phyloP scores from a whole-genome alignment of 2,329 filamentous ascomycete species.

The Epichloe uncinata region DNA sequence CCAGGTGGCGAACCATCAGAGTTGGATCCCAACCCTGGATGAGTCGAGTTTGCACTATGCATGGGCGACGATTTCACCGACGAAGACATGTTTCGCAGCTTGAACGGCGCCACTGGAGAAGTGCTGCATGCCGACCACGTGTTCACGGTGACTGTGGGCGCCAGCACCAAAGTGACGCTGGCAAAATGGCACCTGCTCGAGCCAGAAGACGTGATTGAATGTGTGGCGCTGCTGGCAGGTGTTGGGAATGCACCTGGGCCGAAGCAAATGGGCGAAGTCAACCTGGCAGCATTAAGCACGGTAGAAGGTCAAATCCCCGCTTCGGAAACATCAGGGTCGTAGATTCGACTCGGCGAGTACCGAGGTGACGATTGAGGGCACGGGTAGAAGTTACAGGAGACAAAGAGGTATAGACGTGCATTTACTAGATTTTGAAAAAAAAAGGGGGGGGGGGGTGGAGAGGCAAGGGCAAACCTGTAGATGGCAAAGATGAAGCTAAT shows the following conservation, averaged over 20 bases:
- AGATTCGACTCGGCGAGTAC: neutral
- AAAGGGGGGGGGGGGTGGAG: neutral
- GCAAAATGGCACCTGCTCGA: conserved; percentile 85
- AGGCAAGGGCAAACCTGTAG: neutral
- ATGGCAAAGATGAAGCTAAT: neutral
- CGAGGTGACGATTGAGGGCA: neutral
- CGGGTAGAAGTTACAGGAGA: neutral
- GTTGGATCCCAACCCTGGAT: conserved; percentile 29
- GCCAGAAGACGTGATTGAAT: conserved; percentile 73
- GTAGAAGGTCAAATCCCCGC: conserved; percentile 38
- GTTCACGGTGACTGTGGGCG: conserved; percentile 84
- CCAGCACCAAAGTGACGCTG: conserved; percentile 81
- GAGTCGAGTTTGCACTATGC: conserved; percentile 78
- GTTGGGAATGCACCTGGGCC: conserved; percentile 25
- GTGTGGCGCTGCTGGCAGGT: conserved; percentile 41
- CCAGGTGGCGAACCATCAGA: conserved; percentile 31
- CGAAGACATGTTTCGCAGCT: conserved; percentile 87
- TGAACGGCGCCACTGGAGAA: conserved; percentile 45
- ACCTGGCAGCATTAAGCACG: conserved; percentile 39
- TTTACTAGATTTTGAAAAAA: neutral
- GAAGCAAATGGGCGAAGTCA: conserved; percentile 35
- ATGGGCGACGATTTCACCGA: conserved; percentile 94
- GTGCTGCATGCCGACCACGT: conserved; percentile 49
- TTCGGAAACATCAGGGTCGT: neutral
- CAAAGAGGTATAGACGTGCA: neutral